Conservation (phyloP, 768 basidiomycete species). For the Rhizopogon rudus region DNA sequence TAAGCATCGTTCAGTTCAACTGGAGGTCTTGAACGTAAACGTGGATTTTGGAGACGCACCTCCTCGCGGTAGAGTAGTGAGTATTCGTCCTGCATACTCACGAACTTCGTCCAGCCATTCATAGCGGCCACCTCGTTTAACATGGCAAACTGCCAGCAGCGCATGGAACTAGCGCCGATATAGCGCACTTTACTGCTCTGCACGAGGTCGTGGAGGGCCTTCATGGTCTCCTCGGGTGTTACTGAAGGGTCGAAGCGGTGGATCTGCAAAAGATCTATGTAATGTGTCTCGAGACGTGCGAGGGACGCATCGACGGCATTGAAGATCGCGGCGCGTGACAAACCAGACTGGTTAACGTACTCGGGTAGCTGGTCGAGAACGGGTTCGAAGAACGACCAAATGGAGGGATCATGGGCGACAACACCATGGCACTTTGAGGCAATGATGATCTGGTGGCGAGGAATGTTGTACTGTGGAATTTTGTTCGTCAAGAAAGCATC, state of each 20-base stretch:
- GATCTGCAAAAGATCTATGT: constrained; percentile 40
- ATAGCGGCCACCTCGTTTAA: constrained; percentile 40
- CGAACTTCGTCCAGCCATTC: constrained; percentile 49
- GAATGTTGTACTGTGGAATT: constrained; percentile 23
- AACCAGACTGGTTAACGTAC: constrained; percentile 29
- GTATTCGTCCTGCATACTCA: constrained; percentile 53
- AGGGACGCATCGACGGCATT: constrained; percentile 34
- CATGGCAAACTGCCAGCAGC: constrained; percentile 39
- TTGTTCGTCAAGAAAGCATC: background rate
- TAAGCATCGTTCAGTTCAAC: background rate
- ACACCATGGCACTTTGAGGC: constrained; percentile 23
- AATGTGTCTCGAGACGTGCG: constrained; percentile 29
- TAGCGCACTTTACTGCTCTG: constrained; percentile 45
- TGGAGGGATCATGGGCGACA: constrained; percentile 6
- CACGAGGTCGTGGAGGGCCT: constrained; percentile 46
- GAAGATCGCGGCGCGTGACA: constrained; percentile 33
- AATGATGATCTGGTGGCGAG: constrained; percentile 28
- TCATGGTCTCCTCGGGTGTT: constrained; percentile 43
- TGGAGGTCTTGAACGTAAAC: too few species aligned
- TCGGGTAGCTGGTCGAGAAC: constrained; percentile 1
- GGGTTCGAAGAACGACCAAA: background rate
- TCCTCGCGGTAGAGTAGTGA: constrained; percentile 53
- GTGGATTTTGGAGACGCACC: constrained; percentile 14
- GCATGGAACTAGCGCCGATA: constrained; percentile 45
- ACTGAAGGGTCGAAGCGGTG: constrained; percentile 36